Conservation (phyloP, 2,329 filamentous ascomycete species). For the Colletotrichum incanum region DNA sequence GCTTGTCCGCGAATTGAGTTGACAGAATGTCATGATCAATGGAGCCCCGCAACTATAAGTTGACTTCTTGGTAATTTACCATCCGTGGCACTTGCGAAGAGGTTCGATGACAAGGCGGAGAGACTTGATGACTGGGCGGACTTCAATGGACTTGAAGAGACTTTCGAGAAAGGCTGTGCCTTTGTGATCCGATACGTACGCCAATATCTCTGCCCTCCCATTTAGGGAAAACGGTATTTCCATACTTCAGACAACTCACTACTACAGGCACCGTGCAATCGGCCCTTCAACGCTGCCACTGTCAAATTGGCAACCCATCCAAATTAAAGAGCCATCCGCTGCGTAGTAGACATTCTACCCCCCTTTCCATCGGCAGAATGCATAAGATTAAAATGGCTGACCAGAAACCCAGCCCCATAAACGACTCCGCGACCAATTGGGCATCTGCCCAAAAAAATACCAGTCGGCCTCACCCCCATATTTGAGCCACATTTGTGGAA, state of each 20-base stretch:
- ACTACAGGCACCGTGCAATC: too few species aligned
- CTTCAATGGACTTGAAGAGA: not conserved
- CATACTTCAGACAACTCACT: too few species aligned
- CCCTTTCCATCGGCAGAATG: not conserved
- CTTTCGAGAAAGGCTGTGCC: not conserved
- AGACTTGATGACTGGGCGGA: too few species aligned
- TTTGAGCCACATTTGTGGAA: not conserved
- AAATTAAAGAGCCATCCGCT: not conserved
- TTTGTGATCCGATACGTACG: too few species aligned
- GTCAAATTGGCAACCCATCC: not conserved
- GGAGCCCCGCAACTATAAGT: not conserved
- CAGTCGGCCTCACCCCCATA: not conserved
- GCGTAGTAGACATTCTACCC: too few species aligned
- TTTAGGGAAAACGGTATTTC: too few species aligned
- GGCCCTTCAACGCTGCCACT: too few species aligned
- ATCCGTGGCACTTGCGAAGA: not conserved
- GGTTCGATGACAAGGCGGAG: not conserved
- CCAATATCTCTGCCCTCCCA: too few species aligned
- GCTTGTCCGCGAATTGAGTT: not conserved
- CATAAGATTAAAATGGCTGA: not conserved
- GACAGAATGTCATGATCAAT: not conserved
- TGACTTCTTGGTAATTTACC: not conserved
- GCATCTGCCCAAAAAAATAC: too few species aligned
- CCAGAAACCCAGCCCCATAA: too few species aligned
- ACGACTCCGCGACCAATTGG: too few species aligned